Evolutionary conservation across 2,329 filamentous ascomycete species (phyloP), one percentile per base, ranked within the genome.

Genomic region (Pseudocercospora musae): DNA sequence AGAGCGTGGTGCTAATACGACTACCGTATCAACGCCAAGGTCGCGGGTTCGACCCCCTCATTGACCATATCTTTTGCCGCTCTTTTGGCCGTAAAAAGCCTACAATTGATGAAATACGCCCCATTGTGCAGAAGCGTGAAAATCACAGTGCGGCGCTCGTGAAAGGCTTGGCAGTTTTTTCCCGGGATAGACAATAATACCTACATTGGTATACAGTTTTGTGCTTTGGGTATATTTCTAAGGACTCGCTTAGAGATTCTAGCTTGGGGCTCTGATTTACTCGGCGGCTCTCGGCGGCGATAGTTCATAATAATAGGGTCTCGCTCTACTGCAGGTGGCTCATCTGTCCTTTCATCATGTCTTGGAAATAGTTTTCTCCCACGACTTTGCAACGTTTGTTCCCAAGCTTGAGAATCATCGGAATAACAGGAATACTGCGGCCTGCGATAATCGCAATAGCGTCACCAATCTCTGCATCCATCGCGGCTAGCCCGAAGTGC

Each of bases 1-100:
- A 57, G 54, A 57, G 54, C 54, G 54, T 57, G 54, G 54, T 57
- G 54, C 54, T 57, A 57, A 57, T 57, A 57, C 27, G 4, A n/a
- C n/a, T 4, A 4, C 7, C 15, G 40, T 57, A 18, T n/a, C 3
- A 42, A 57, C 54, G 54, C 54, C 54, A 57, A 57, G 54, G 54
- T 57, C 54, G 54, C 54, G 54, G 54, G 54, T 57, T 57, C 53
- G 53, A 56, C 53, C 48, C 48, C 48, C 48, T 52, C 48, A 52
- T 52, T 52, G 48, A 52, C 48, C 48, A 52, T 11, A 29, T 29
- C 8, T 50, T 50, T 50, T 27, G 27, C n/a, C 9, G 20, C 46
- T 25, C 46, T n/a, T 15, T 50, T 10, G 11, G 18, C n/a, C n/a
- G n/a, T n/a, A n/a, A n/a, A n/a, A 13, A 3, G 13, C 25, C 2